These are phyloP conservation scores for Coriaria nepalensis DNA, from an alignment of 306 rosid species.

Conservation along the genomic window DNA sequence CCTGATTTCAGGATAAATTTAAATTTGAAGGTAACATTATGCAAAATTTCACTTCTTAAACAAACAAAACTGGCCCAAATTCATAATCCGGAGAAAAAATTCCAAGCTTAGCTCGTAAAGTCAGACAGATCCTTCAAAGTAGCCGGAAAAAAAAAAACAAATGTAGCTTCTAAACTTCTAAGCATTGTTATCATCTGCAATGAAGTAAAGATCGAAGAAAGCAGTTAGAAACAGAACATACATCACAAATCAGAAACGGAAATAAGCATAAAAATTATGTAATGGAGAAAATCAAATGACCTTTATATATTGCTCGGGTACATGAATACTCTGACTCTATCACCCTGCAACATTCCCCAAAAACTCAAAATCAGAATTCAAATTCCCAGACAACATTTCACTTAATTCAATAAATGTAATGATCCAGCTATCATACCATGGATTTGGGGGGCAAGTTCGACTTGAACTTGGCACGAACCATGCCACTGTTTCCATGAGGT, in stretches of 20 bases:
- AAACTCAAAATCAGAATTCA: conserved; percentile 7
- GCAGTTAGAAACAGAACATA: neutral
- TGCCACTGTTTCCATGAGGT: conserved; percentile 88
- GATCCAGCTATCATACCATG: conserved; percentile 75
- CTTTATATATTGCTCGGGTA: conserved; percentile 84
- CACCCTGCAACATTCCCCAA: conserved; percentile 42
- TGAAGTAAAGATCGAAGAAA: neutral
- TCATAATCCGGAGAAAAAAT: too few species aligned
- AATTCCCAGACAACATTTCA: neutral
- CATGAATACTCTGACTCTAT: conserved; percentile 80
- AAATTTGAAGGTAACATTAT: too few species aligned
- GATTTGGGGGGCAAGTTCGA: conserved; percentile 87
- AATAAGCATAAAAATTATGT: neutral
- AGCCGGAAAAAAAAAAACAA: too few species aligned
- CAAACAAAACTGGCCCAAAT: conserved; percentile 15
- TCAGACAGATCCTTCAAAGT: neutral
- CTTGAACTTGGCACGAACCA: conserved; percentile 84
- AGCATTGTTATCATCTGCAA: too few species aligned
- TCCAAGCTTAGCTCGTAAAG: conserved; percentile 11
- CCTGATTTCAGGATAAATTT: too few species aligned
- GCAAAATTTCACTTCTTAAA: neutral
- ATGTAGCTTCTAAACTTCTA: too few species aligned
- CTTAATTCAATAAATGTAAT: too few species aligned
- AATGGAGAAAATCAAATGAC: conserved; percentile 13
- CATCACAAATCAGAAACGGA: neutral